Evolutionary conservation across 176 grass and related monocot species (phyloP), one percentile per base, ranked within the genome.

Genomic region (Bolboschoenus planiculmis): DNA sequence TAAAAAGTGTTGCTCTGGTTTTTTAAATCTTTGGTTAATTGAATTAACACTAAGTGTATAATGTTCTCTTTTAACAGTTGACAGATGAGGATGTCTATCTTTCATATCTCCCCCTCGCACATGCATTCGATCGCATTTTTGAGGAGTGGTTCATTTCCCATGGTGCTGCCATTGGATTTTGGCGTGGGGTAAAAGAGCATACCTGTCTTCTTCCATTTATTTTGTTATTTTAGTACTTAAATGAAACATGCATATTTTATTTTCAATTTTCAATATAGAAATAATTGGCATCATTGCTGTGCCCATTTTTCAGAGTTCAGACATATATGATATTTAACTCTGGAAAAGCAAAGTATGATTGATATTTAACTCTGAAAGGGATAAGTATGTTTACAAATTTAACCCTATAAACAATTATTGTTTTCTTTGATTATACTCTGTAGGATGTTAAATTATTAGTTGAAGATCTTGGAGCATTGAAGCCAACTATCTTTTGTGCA

Each of bases 61-160:
- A 75, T 75, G 21, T 30, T 75, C 4, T 51, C 72, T 33, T 76
- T 13, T 16, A 76, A 50, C 20, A 98, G 95, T 90, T 94, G 3
- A 18, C 37, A 79, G 81, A 93, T 43, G 21, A 91, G 72, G 95
- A 95, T 87, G 84, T 92, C 74, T 98, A 98, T 85, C 51, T 98
- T 60, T 98, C 95, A 70, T 98, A 98, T 91, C 95, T 98, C 44
- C 95, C 95, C 15, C 85, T 98, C 13, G 95, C 95, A 59, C 95
- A 98, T 87, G 62, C 94, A 76, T 98, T 98, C 65, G 95, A 97
- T 86, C 86, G 92, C 56, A 90, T 91, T 58, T 92, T 95, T 70
- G 95, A 93, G 79, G 90, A 95, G 88, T 44, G 90, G 56, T 93
- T 93, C 76, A 98, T 98, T 91, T 93, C 79, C 59, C 90, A 90